Percentiles rank a stretch among this genome's conserved stretches.
Evolutionary conservation across 2,329 filamentous ascomycete genomes (phyloP).

Genomic region (Stagonosporopsis chrysanthemi): DNA sequence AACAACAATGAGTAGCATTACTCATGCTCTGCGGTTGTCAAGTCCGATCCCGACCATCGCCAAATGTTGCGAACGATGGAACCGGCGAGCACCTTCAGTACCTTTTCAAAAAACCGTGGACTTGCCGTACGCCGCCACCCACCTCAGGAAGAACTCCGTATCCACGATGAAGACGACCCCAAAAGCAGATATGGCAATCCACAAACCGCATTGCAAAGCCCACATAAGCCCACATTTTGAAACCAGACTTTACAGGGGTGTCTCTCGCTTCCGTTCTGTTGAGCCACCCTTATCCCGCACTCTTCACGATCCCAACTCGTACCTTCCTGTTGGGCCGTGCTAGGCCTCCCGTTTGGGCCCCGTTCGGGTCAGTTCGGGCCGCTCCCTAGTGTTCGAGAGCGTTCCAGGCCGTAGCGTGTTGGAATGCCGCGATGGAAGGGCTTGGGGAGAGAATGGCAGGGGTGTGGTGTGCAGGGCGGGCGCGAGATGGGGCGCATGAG

Average conservation of each 20-base stretch:
- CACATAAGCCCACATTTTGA: not conserved
- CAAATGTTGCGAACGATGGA: too few species aligned
- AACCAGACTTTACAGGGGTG: not conserved
- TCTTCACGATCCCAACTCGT: not conserved
- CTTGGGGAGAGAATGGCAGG: conserved; percentile 1
- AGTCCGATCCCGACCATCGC: too few species aligned
- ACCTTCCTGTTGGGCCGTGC: conserved; percentile 10
- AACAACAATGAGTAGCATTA: too few species aligned
- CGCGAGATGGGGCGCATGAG: not conserved
- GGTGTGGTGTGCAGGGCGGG: not conserved
- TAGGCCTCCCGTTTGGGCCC: conserved; percentile 15
- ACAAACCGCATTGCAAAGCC: not conserved
- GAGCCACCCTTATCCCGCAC: conserved; percentile 1
- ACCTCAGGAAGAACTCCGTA: too few species aligned
- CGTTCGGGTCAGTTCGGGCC: conserved; percentile 15
- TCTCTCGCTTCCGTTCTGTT: not conserved
- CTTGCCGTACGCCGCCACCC: too few species aligned
- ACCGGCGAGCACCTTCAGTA: too few species aligned
- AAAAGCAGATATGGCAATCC: not conserved
- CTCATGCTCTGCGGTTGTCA: too few species aligned
- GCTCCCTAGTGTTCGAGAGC: conserved; percentile 14
- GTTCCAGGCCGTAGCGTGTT: conserved; percentile 1
- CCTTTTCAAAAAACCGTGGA: too few species aligned
- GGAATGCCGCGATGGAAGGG: not conserved
- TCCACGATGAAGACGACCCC: too few species aligned